phyloP scores from a whole-genome alignment of 148 eudicot genomes.

The Talinum fruticosum region DNA sequence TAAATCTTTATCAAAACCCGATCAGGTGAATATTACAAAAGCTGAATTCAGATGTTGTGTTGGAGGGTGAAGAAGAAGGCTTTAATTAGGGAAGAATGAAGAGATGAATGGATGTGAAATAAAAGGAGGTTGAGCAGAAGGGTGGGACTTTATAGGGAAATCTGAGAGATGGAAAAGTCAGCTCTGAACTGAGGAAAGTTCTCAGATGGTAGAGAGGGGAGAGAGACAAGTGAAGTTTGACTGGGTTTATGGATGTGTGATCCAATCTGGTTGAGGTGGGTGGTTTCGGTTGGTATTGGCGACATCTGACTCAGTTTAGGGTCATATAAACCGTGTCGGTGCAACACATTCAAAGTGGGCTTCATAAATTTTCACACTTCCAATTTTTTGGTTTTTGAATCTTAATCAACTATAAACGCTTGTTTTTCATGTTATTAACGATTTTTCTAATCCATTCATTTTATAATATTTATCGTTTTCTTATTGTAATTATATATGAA shows the following conservation, averaged over 20 bases:
- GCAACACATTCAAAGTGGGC: neutral
- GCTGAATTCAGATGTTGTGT: neutral
- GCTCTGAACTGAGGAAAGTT: slow-evolving; percentile 18
- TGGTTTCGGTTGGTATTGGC: neutral
- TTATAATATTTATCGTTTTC: too few relatives aligned
- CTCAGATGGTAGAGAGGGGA: neutral
- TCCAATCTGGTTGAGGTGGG: neutral
- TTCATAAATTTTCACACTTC: neutral
- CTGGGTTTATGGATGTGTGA: neutral
- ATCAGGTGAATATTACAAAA: too few relatives aligned
- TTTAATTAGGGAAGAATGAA: neutral
- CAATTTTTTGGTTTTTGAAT: neutral
- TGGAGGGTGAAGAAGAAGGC: neutral
- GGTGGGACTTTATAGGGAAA: slow-evolving; percentile 21
- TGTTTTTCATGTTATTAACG: neutral
- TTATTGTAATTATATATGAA: too few relatives aligned
- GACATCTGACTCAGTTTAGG: neutral
- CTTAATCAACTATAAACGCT: neutral
- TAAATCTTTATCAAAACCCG: neutral
- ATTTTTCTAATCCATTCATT: too few relatives aligned
- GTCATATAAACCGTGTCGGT: slow-evolving; percentile 15
- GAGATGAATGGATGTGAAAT: slow-evolving; percentile 4
- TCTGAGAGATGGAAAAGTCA: slow-evolving; percentile 4
- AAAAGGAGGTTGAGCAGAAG: neutral
- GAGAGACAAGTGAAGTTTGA: slow-evolving; percentile 2